These are phyloP conservation scores for Dillenia suffruticosa DNA, from an alignment of 164 flowering plant species.

Conservation along the genomic window DNA sequence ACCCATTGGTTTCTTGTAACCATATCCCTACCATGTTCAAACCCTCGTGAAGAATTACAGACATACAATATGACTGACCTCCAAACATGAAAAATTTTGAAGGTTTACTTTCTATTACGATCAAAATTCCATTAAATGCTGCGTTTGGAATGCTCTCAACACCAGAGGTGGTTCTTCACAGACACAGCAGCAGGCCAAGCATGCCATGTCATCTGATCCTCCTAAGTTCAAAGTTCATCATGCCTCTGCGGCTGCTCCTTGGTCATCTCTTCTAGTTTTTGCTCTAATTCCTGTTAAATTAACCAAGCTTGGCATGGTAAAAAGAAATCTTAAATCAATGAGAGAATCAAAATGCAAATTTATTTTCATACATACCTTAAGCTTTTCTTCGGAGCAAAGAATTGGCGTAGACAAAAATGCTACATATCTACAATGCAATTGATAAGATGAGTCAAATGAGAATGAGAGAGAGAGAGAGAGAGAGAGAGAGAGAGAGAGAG, in stretches of 20 bases:
- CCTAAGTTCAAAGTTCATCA: conserved; percentile 61
- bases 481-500: conserved; percentile 6
- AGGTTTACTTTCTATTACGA: too few species aligned
- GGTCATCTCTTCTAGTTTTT: conserved; percentile 63
- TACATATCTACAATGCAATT: conserved; percentile 54
- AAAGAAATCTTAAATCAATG: background rate
- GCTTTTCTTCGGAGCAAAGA: conserved; percentile 70
- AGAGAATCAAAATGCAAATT: background rate
- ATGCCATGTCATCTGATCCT: too few species aligned
- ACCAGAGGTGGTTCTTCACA: too few species aligned
- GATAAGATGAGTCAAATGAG: background rate
- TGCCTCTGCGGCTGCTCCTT: conserved; percentile 52
- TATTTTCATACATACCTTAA: conserved; percentile 47
- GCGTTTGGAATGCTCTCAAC: too few species aligned
- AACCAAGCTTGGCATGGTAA: background rate
- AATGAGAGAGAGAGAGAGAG: background rate
- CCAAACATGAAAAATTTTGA: too few species aligned
- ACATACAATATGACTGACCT: too few species aligned
- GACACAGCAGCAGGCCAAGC: too few species aligned
- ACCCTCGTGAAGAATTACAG: too few species aligned
- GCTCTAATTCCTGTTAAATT: conserved; percentile 64
- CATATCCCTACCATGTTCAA: too few species aligned
- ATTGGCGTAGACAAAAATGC: conserved; percentile 83
- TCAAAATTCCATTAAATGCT: too few species aligned
- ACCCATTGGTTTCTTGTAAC: too few species aligned